A percentile compares a stretch with the other conserved stretches of the same genome.
phyloP scores from a whole-genome alignment of 129 eudicot species.

The Scalesia atractyloides region DNA sequence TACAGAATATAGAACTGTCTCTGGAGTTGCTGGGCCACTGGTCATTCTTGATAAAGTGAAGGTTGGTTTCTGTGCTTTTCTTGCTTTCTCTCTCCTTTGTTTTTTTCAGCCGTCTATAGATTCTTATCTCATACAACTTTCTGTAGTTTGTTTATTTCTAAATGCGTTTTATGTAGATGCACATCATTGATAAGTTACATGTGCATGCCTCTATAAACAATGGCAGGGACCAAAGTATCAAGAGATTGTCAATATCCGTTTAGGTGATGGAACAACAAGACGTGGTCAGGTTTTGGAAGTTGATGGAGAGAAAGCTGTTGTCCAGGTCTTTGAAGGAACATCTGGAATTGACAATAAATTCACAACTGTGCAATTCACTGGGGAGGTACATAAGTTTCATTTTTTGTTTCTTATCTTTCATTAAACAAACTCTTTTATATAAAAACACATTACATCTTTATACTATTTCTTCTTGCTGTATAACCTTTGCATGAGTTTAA shows the following conservation, averaged over 20 bases:
- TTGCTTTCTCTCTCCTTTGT: neutral
- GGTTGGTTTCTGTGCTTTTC: slow-evolving; percentile 45
- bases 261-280: slow-evolving; percentile 96
- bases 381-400: slow-evolving; percentile 62
- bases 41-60: slow-evolving; percentile 98
- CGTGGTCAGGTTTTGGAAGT: slow-evolving; percentile 99
- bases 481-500: slow-evolving; percentile 15
- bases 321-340: slow-evolving; percentile 99
- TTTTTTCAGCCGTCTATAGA: neutral
- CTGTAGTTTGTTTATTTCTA: neutral
- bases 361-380: slow-evolving; percentile 95
- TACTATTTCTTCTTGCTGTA: neutral
- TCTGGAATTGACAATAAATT: slow-evolving; percentile 97
- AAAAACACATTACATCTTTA: neutral
- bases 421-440: slow-evolving; percentile 3
- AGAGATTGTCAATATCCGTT: slow-evolving; percentile 94
- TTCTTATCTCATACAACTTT: neutral
- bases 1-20: slow-evolving; percentile 94
- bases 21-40: slow-evolving; percentile 99
- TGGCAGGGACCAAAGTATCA: slow-evolving; percentile 96
- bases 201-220: slow-evolving; percentile 4
- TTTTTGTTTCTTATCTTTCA: slow-evolving; percentile 4
- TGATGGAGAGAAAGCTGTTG: slow-evolving; percentile 99
- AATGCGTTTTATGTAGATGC: slow-evolving; percentile 18
- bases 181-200: slow-evolving; percentile 11